Base-by-base conservation (phyloP, 169 alveolate species). In the Eimeria acervulina region DNA sequence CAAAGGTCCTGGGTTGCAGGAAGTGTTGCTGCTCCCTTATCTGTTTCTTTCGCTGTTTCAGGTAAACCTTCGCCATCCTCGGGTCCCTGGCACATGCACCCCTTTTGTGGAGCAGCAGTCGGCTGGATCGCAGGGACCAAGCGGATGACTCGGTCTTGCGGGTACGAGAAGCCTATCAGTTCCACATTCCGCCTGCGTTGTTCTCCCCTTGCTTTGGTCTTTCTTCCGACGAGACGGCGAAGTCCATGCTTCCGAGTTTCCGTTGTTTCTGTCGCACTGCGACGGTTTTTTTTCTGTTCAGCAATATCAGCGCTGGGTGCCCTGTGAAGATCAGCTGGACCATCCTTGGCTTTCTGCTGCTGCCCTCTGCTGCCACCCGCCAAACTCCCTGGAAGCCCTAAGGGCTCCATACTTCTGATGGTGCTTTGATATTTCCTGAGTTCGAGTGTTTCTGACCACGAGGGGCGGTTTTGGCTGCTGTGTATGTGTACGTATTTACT, bases 111-210 rank as follows among this genome's bases (percentile, higher is more conserved):
- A n/a, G 68, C 68, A 21, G 47, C 28, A 19, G 59, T 19, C 1
- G 90, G 92, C 72, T 1, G 55, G 21, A 84, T 52, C 1, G 31
- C n/a, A n/a, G 92, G 92, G 55, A 47, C 76, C 42, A 31, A 21
- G 33, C 76, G 61, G 40, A 84, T 40, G 26, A 84, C 26, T 8
- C 78, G 72, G 55, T 84, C 78, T 23, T 26, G 42, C 26, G 13
- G 47, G 44, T 84, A 78, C 92, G 40, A 23, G 38, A 38, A 44
- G 10, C 47, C 68, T 2, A 21, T 21, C 1, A 2, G 0, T n/a
- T 66, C 44, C 44, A 66, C 44, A 10, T 42, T 6, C 70, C 47
- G 90, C 68, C 3, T 15, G 15, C 17, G 47, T 70, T 23, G 90
- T 47, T 42, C 44, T 66, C 44, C 44, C 78, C 31, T 66, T 4